Evolutionary conservation across 768 basidiomycete species (phyloP).

Genomic region (Plicaturopsis crispa): DNA sequence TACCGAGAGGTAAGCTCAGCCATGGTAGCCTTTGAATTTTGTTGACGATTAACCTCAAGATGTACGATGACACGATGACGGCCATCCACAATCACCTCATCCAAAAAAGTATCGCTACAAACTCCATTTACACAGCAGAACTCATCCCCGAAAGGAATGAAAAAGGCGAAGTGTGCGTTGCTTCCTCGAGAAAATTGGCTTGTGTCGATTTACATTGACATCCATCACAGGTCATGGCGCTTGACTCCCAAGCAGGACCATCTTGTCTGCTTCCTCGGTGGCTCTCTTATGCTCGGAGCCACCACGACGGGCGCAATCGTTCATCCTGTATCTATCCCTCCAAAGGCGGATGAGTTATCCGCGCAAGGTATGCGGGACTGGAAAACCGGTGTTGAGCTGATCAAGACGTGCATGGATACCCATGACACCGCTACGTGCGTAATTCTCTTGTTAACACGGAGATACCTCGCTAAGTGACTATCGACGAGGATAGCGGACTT

Average conservation of each 20-base stretch:
- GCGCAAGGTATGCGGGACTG: slow-evolving; percentile 67
- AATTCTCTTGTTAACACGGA: slow-evolving; percentile 1
- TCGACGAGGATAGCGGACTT: slow-evolving; percentile 50
- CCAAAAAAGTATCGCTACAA: slow-evolving; percentile 46
- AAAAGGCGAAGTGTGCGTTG: not conserved
- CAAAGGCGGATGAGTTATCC: slow-evolving; percentile 54
- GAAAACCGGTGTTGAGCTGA: slow-evolving; percentile 70
- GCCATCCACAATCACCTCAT: slow-evolving; percentile 74
- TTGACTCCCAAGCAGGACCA: slow-evolving; percentile 89
- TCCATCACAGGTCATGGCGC: slow-evolving; percentile 56
- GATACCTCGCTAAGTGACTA: not conserved
- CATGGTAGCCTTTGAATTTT: not conserved
- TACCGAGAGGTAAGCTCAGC: slow-evolving; percentile 59
- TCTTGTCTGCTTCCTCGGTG: slow-evolving; percentile 91
- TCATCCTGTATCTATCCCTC: slow-evolving; percentile 58
- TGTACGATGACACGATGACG: slow-evolving; percentile 85
- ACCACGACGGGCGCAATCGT: slow-evolving; percentile 53
- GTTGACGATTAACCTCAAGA: slow-evolving; percentile 32
- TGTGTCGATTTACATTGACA: too few species aligned
- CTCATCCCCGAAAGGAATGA: slow-evolving; percentile 47
- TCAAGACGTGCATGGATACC: slow-evolving; percentile 84
- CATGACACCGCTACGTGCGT: slow-evolving; percentile 78
- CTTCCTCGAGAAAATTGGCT: too few species aligned
- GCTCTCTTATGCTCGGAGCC: slow-evolving; percentile 86
- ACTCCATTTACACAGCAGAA: slow-evolving; percentile 77